A percentile compares a stretch with the other conserved stretches of the same genome.
phyloP scores from a whole-genome alignment of 2,329 filamentous ascomycete genomes.

The Penicillium sp. region DNA sequence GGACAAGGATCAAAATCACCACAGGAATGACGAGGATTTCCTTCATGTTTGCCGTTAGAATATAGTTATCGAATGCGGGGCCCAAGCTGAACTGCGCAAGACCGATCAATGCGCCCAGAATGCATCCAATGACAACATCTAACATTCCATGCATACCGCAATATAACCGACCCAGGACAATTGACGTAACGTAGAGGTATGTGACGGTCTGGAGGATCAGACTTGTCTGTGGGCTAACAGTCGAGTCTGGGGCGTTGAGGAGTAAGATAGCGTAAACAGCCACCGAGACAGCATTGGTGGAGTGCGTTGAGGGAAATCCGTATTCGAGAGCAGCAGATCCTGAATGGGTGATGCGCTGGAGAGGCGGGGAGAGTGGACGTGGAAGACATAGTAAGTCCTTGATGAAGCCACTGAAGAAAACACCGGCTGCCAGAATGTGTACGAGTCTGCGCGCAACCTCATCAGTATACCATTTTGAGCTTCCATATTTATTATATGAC shows the following conservation, averaged over 20 bases:
- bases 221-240: constrained; percentile 63
- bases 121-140: constrained; percentile 81
- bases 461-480: constrained; percentile 25
- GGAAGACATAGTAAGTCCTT: constrained; percentile 95
- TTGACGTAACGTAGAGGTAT: constrained; percentile 86
- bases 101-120: constrained; percentile 71
- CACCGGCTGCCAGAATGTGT: constrained; percentile 76
- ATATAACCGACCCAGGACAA: constrained; percentile 88
- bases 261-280: constrained; percentile 80
- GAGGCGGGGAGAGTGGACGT: constrained; percentile 84
- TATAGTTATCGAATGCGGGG: constrained; percentile 68
- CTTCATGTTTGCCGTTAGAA: constrained; percentile 67
- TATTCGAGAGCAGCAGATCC: constrained; percentile 94
- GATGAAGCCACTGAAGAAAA: constrained; percentile 88
- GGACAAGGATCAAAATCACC: constrained; percentile 74
- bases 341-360: constrained; percentile 96
- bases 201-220: constrained; percentile 68
- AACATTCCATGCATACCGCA: constrained; percentile 99
- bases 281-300: constrained; percentile 94
- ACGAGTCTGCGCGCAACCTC: constrained; percentile 49
- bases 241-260: constrained; percentile 68
- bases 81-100: constrained; percentile 60
- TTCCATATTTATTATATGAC: neutral
- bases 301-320: constrained; percentile 95
- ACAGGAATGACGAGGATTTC: constrained; percentile 68